Evolutionary conservation across 768 basidiomycete genomes (phyloP), one percentile per base, ranked within the genome.

Genomic region (Amanita molliuscula): DNA sequence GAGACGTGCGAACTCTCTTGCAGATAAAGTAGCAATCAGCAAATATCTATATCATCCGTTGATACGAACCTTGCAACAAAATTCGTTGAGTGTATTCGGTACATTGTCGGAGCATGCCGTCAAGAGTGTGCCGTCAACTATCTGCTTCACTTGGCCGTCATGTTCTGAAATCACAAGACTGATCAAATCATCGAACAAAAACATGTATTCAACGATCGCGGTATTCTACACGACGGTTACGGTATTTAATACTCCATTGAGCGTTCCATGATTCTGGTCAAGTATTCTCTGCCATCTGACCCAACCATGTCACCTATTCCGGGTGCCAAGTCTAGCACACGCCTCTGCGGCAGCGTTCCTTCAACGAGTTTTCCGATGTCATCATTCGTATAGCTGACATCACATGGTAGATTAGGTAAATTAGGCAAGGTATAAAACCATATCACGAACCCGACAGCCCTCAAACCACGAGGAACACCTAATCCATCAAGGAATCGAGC

Each of bases 111-210:
- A 88, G n/a, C n/a, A n/a, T n/a, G n/a, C n/a, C n/a, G n/a, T n/a
- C n/a, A n/a, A n/a, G 26, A 99, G 75, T 3, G 92, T 94, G 3
- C 94, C 91, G 37, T 96, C 96, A 11, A 99, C 89, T 48, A 99
- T 97, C 67, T 99, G 96, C 68, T 98, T 98, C 51, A 99, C 96
- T 59, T 91, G 75, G 4, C 96, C 96, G 52, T 84, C 77, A 67
- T 99, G 96, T 60, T 65, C 46, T 60, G 67, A 33, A 63, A 68
- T 58, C 74, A 66, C 63, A 20, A 29, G 25, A n/a, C n/a, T n/a
- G n/a, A 18, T 26, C 9, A 18, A 38, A 15, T 10, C 36, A 26
- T 4, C 31, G 21, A 47, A 21, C 33, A 35, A 23, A 25, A 15
- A 26, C 15, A 15, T 42, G 25, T 42, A 16, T 28, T 28, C 16